Evolutionary conservation across 2,329 filamentous ascomycete species (phyloP), one percentile per base, ranked within the genome.

Genomic region (Whalleya microplaca): DNA sequence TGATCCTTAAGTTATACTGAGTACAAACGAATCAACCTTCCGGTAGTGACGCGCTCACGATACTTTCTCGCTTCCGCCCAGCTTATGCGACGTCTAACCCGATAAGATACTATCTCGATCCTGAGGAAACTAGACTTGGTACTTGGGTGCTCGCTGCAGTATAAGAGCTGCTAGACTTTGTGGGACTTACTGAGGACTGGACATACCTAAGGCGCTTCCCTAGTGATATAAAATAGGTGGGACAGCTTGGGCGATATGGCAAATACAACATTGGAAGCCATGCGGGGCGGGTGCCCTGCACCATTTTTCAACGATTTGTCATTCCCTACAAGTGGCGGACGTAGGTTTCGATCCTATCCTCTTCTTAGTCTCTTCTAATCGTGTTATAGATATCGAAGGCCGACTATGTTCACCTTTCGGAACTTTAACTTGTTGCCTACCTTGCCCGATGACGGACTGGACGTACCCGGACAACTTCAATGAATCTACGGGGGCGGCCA

Each of bases 371-470:
- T 48, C 50, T 56, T 64, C 64, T 67, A 64, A 69, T 58, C 21
- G 23, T 10, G 54, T 27, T 29, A n/a, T 57, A 86, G 84, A 79
- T 65, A 67, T 80, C 37, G 69, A 70, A 43, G 83, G 83, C 55
- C 81, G 88, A 56, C 80, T 87, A 62, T 91, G 69, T 52, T 56
- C 69, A 82, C 72, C 68, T 8, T 63, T 83, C 21, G 70, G 77
- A 5, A 73, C 75, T 37, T 65, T 86, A 3, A 79, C 78, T 37
- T 99, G 95, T 73, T 99, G 95, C 73, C 75, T 99, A 55, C 95
- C 95, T 59, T 99, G 95, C 73, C 95, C 95, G 29, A 81, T 91
- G 68, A 89, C 90, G 10, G 85, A 94, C 55, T 98, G 89, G 88
- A 76, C 84, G 21, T 87, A 88, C 62, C 80, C 84, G 12, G 80